Percentiles rank a stretch among this genome's conserved stretches.
phyloP scores from a whole-genome alignment of 2,329 filamentous ascomycete genomes.

The Cladosporium austrohemisphaericum region DNA sequence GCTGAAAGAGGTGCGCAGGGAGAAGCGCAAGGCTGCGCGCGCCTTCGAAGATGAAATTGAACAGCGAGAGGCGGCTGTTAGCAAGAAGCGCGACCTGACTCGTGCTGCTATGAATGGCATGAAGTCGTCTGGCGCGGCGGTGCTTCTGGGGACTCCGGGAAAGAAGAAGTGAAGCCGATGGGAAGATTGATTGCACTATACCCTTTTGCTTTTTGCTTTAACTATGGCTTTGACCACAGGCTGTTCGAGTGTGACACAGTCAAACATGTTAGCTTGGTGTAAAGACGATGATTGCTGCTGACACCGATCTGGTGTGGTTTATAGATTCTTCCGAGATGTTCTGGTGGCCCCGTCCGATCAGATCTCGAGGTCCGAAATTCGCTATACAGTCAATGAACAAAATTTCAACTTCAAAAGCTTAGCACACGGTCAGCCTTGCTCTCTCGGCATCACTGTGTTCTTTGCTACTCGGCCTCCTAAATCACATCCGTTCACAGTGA shows the following conservation, averaged over 20 bases:
- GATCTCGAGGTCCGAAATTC: too few species aligned
- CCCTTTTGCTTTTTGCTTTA: conserved; percentile 14
- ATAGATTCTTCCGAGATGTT: too few species aligned
- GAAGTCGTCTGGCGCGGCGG: conserved; percentile 51
- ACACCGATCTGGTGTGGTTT: too few species aligned
- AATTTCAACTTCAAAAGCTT: too few species aligned
- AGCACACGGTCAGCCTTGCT: too few species aligned
- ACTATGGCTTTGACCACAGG: not conserved
- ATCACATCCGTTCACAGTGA: too few species aligned
- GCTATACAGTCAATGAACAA: too few species aligned
- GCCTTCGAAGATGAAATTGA: conserved; percentile 55
- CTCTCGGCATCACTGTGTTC: too few species aligned
- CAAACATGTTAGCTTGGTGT: not conserved
- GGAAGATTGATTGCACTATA: not conserved
- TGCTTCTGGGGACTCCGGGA: conserved; percentile 48
- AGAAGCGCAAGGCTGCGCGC: conserved; percentile 51
- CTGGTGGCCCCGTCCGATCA: too few species aligned
- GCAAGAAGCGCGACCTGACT: conserved; percentile 47
- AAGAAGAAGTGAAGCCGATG: conserved; percentile 22
- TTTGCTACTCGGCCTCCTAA: too few species aligned
- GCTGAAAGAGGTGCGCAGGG: conserved; percentile 51
- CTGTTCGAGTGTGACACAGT: not conserved
- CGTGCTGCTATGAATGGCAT: conserved; percentile 39
- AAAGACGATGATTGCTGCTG: not conserved
- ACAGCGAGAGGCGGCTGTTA: conserved; percentile 49